Base-by-base conservation (phyloP, 1,284 basidiomycete species). In the Irpex rosettiformis region DNA sequence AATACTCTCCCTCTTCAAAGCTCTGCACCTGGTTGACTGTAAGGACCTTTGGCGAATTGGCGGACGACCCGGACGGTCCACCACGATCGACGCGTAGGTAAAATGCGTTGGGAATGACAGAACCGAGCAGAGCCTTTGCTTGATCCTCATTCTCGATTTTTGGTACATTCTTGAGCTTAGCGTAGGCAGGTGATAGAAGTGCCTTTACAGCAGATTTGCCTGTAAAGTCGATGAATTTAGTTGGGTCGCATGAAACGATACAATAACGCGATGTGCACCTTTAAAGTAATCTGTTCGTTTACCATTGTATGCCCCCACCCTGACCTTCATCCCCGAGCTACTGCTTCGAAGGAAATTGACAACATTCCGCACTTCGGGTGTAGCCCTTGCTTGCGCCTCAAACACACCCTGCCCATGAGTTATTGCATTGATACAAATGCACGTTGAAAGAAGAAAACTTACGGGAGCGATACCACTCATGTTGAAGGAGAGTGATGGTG, bases 211-310 rank as follows among this genome's bases (percentile, higher is more conserved):
- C 95, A 25, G 89, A 85, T 82, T 93, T 95, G 70, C 95, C 95
- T 96, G 69, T 43, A 24, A 6, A 51, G 29, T 13, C 13, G 30
- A 48, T 59, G 55, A 56, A 45, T 45, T 37, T 48, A 40, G 11
- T 52, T 4, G 18, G 52, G 33, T n/a, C 2, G 13, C 24, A 58
- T 33, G 49, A 25, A 56, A 27, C 24, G 47, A 30, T 29, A 10
- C 25, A 25, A 51, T 13, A 24, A 27, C 48, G 48, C 25, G 25
- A 28, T 3, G 77, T 82, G 65, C 64, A 92, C 94, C 96, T 80
- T 96, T 98, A 80, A 99, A 99, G 77, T 98, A 98, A 74, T 98
- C 96, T 58, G 96, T 81, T 52, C 96, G 88, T 74, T 97, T 98
- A 40, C 96, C 97, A 67, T 94, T 94, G 69, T 98, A 77, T 5